These are phyloP conservation scores for Medicago arabica DNA, from an alignment of 306 rosid species.

Conservation along the genomic window DNA sequence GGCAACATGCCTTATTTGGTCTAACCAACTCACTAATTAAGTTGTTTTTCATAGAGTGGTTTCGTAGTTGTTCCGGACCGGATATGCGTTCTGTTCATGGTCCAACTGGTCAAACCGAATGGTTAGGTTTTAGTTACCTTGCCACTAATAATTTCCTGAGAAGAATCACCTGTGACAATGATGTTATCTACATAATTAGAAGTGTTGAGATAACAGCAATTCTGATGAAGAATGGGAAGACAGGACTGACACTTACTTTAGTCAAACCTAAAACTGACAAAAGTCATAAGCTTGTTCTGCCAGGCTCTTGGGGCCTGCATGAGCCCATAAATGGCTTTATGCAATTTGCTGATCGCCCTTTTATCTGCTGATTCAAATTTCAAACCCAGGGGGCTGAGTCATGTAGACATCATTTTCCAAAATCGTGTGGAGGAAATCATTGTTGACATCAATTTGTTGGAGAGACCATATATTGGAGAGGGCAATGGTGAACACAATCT, in stretches of 20 bases:
- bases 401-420: not conserved
- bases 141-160: not conserved
- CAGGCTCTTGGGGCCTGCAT: not conserved
- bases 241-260: not conserved
- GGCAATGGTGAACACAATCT: not conserved
- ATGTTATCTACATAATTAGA: not conserved
- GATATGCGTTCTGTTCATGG: not conserved
- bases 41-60: not conserved
- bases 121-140: not conserved
- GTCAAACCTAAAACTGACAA: not conserved
- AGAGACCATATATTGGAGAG: not conserved
- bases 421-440: not conserved
- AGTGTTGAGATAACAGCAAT: not conserved
- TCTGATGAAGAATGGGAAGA: not conserved
- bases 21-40: not conserved
- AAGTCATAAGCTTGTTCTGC: not conserved
- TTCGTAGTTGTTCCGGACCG: not conserved
- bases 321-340: conserved; percentile 5
- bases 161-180: not conserved
- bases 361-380: not conserved
- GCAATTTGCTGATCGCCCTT: not conserved
- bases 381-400: not conserved
- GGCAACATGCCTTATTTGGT: not conserved
- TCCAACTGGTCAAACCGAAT: not conserved
- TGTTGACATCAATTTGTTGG: not conserved